A percentile compares a stretch with the other conserved stretches of the same genome.
Conservation (phyloP, 768 basidiomycete genomes). For the Daedaleopsis nitida region DNA sequence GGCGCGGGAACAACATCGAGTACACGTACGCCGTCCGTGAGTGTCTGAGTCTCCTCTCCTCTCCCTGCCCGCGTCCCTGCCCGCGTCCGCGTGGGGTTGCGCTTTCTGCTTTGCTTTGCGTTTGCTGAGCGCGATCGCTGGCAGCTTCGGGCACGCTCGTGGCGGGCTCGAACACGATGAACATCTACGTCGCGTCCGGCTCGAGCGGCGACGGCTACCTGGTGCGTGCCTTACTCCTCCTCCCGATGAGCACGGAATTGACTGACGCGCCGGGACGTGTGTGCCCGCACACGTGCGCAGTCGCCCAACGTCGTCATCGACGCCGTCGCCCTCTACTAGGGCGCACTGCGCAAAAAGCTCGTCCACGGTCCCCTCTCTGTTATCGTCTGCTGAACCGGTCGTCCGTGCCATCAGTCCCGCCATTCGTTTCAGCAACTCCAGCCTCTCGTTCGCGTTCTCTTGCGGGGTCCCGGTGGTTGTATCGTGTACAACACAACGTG, state of each 20-base stretch:
- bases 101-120: too few relatives aligned
- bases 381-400: too few relatives aligned
- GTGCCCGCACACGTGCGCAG: neutral
- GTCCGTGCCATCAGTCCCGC: too few relatives aligned
- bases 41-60: neutral
- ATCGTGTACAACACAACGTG: too few relatives aligned
- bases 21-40: slow-evolving; percentile 44
- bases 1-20: slow-evolving; percentile 48
- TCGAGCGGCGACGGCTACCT: slow-evolving; percentile 46
- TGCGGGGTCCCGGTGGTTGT: too few relatives aligned
- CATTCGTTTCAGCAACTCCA: too few relatives aligned
- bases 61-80: too few relatives aligned
- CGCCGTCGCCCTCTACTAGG: slow-evolving; percentile 26
- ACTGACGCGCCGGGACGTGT: neutral
- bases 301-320: slow-evolving; percentile 46
- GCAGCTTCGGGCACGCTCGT: slow-evolving; percentile 39
- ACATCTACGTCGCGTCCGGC: slow-evolving; percentile 46
- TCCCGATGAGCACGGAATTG: neutral
- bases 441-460: too few relatives aligned
- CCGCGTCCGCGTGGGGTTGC: too few relatives aligned
- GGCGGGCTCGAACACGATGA: slow-evolving; percentile 45
- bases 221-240: slow-evolving; percentile 15
- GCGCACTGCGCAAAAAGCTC: neutral
- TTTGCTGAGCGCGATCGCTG: neutral
- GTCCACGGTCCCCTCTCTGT: neutral